Evolutionary conservation across 495 filamentous ascomycete genomes (phyloP).

Genomic region (Talaromyces stipitatus): DNA sequence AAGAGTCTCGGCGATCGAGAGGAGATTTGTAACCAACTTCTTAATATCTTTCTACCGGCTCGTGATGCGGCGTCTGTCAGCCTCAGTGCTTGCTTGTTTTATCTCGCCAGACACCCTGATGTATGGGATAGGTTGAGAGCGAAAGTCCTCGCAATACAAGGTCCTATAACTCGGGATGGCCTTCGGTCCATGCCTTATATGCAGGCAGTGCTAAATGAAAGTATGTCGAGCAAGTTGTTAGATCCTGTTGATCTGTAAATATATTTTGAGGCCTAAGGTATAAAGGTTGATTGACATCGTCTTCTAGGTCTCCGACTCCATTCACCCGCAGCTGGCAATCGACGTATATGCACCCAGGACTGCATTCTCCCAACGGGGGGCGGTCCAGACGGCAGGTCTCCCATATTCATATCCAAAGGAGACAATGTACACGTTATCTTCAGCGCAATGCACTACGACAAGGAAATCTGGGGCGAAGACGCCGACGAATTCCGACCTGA

Average conservation of each 20-base stretch:
- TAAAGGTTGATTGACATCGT: neutral
- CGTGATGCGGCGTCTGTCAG: conserved; percentile 53
- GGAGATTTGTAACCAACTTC: conserved; percentile 44
- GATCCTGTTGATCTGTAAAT: neutral
- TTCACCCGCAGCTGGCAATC: conserved; percentile 42
- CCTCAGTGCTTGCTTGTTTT: conserved; percentile 45
- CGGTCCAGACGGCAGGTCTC: conserved; percentile 26
- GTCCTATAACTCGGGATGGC: conserved; percentile 32
- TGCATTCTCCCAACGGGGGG: conserved; percentile 38
- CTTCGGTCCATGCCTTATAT: conserved; percentile 44
- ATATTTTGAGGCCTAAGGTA: conserved; percentile 1
- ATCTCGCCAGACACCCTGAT: conserved; percentile 41
- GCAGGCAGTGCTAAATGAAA: conserved; percentile 35
- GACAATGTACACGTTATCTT: conserved; percentile 31
- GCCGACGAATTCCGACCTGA: conserved; percentile 46
- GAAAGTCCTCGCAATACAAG: conserved; percentile 21
- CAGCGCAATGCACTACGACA: conserved; percentile 43
- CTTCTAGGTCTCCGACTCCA: conserved; percentile 41
- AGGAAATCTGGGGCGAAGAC: conserved; percentile 43
- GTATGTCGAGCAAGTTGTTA: too few relatives aligned
- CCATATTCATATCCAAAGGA: conserved; percentile 32
- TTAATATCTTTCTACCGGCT: conserved; percentile 45
- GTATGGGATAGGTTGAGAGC: conserved; percentile 35
- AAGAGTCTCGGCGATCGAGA: neutral
- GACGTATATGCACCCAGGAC: conserved; percentile 34